phyloP scores from a whole-genome alignment of 805 yeast species.

The Saccharomycopsis fibuligera region DNA sequence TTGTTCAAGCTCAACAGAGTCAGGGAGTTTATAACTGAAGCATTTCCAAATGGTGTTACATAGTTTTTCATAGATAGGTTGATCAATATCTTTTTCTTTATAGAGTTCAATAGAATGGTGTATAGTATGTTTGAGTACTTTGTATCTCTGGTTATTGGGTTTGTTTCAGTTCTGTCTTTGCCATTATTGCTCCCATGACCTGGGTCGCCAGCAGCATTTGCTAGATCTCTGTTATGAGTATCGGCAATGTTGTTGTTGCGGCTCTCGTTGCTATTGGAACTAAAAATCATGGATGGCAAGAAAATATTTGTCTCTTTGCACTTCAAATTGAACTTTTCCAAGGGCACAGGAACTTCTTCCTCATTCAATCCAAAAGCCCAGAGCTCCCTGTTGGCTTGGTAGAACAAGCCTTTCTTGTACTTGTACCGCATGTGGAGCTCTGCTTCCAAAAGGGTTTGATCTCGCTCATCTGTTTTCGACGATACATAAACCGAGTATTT shows the following conservation, averaged over 20 bases:
- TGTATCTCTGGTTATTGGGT: conserved; percentile 2
- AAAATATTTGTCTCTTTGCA: conserved; percentile 20
- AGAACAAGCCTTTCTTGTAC: conserved; percentile 32
- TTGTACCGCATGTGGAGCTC: conserved; percentile 33
- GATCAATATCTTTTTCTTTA: conserved; percentile 34
- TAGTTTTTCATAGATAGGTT: conserved; percentile 30
- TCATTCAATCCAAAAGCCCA: conserved; percentile 39
- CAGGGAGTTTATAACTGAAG: conserved; percentile 22
- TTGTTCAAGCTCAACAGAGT: background rate
- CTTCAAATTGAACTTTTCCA: conserved; percentile 21
- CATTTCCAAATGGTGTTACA: conserved; percentile 45
- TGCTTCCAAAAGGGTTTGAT: conserved; percentile 36
- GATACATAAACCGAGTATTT: conserved; percentile 20
- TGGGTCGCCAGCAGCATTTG: no score
- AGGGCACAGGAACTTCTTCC: conserved; percentile 31
- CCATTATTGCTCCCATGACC: background rate
- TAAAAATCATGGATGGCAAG: conserved; percentile 22
- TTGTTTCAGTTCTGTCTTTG: no score
- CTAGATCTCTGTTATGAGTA: conserved; percentile 2
- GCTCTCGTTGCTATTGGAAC: conserved; percentile 22
- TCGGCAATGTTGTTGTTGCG: conserved; percentile 8
- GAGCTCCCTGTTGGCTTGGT: conserved; percentile 35
- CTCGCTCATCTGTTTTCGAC: conserved; percentile 32
- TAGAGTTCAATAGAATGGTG: conserved; percentile 24
- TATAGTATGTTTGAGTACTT: conserved; percentile 9